phyloP scores from a whole-genome alignment of 2,329 filamentous ascomycete species.

The Aplosporella prunicola region DNA sequence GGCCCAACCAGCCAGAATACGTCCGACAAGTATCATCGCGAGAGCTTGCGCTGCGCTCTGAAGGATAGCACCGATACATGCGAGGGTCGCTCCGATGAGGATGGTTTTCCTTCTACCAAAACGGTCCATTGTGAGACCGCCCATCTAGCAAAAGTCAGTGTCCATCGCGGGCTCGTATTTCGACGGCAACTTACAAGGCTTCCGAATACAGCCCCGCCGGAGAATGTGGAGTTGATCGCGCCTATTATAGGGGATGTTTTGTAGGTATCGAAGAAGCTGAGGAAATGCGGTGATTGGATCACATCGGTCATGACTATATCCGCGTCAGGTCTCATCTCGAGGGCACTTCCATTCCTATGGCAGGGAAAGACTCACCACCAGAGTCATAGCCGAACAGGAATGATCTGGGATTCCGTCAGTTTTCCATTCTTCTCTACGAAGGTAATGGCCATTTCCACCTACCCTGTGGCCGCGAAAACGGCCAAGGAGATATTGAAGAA shows the following conservation, averaged over 20 bases:
- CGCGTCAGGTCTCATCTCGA: conserved; percentile 14
- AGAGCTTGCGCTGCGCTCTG: conserved; percentile 49
- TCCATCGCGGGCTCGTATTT: not conserved
- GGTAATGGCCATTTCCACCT: not conserved
- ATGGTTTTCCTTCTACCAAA: conserved; percentile 52
- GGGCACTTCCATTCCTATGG: not conserved
- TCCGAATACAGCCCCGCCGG: conserved; percentile 48
- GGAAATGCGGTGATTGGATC: conserved; percentile 48
- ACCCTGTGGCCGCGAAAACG: conserved; percentile 33
- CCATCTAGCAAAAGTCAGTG: conserved; percentile 20
- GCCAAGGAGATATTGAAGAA: conserved; percentile 35
- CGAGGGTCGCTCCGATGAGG: conserved; percentile 50
- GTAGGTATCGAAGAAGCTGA: conserved; percentile 46
- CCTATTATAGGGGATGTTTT: conserved; percentile 46
- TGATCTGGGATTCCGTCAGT: conserved; percentile 18
- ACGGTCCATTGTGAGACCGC: conserved; percentile 50
- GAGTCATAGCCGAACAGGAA: conserved; percentile 34
- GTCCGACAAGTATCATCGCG: conserved; percentile 48
- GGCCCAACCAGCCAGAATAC: conserved; percentile 51
- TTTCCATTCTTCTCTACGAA: not conserved
- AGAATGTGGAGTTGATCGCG: conserved; percentile 55
- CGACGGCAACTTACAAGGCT: conserved; percentile 31
- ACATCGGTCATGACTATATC: conserved; percentile 37
- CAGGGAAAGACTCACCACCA: conserved; percentile 10
- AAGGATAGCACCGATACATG: conserved; percentile 48